These are phyloP conservation scores for Parasarocladium wereldwijsianum DNA, from an alignment of 2,329 filamentous ascomycete species.

Conservation along the genomic window DNA sequence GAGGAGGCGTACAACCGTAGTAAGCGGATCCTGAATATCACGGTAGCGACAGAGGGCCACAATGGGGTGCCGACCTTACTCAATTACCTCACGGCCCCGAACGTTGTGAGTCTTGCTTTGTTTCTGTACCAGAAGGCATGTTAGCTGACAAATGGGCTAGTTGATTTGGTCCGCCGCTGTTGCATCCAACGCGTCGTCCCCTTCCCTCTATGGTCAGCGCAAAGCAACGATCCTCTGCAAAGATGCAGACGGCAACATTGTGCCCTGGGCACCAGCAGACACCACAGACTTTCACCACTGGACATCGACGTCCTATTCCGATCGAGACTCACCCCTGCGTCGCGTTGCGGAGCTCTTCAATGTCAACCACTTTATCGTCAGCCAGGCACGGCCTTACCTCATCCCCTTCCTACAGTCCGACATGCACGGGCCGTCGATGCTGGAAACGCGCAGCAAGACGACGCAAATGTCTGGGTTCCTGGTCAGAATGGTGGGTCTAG, in stretches of 20 bases:
- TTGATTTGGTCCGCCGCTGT: slow-evolving; percentile 70
- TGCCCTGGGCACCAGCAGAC: slow-evolving; percentile 56
- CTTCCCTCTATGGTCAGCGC: slow-evolving; percentile 49
- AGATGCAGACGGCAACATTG: slow-evolving; percentile 54
- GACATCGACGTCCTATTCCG: slow-evolving; percentile 49
- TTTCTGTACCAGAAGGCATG: not conserved
- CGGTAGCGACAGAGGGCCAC: slow-evolving; percentile 60
- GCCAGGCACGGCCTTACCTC: slow-evolving; percentile 79
- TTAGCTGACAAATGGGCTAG: slow-evolving; percentile 19
- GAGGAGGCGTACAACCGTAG: slow-evolving; percentile 81
- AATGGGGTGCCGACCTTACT: slow-evolving; percentile 70
- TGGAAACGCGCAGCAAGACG: slow-evolving; percentile 41
- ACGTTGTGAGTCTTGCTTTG: slow-evolving; percentile 52
- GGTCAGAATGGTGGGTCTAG: slow-evolving; percentile 56
- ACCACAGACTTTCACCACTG: slow-evolving; percentile 52
- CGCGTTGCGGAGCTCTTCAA: slow-evolving; percentile 76
- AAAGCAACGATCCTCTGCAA: slow-evolving; percentile 61
- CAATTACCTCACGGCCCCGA: slow-evolving; percentile 86
- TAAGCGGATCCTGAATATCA: slow-evolving; percentile 82
- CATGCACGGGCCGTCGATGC: slow-evolving; percentile 58
- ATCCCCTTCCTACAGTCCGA: slow-evolving; percentile 74
- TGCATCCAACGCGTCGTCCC: slow-evolving; percentile 55
- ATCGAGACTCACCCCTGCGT: slow-evolving; percentile 49
- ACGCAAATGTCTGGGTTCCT: slow-evolving; percentile 43
- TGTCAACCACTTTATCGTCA: slow-evolving; percentile 90